Percentiles rank a stretch among this genome's conserved stretches.
Evolutionary conservation across 352 stramenopile species (phyloP).

Genomic region (Pythium rhizo-oryzae): DNA sequence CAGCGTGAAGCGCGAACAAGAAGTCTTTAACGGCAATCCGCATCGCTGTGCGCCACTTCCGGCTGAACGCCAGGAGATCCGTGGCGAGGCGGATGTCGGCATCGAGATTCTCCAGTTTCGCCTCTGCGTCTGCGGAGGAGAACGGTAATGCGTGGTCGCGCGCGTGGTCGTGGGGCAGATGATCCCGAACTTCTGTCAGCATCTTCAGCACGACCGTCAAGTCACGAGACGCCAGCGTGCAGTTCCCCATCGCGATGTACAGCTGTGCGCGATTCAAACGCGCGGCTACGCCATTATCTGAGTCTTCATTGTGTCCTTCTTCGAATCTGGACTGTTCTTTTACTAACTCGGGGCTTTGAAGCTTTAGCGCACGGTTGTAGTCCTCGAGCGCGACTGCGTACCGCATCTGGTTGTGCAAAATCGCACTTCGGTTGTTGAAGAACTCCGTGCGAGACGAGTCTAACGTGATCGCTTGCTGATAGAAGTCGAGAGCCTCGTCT

Average conservation of each 20-base stretch:
- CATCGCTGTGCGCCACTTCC: conserved; percentile 49
- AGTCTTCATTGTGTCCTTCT: background rate
- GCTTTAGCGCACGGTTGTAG: conserved; percentile 47
- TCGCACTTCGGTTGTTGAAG: conserved; percentile 61
- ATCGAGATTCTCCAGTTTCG: conserved; percentile 17
- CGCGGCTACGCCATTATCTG: conserved; percentile 32
- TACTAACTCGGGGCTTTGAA: conserved; percentile 13
- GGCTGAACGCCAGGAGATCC: conserved; percentile 45
- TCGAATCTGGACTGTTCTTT: background rate
- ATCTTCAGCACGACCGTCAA: conserved; percentile 27
- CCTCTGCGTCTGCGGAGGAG: background rate
- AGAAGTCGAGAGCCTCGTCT: conserved; percentile 52
- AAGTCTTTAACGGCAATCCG: conserved; percentile 58
- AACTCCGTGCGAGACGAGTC: conserved; percentile 46
- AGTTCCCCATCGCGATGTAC: conserved; percentile 56
- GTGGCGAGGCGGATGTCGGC: conserved; percentile 33
- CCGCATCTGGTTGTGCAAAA: conserved; percentile 56
- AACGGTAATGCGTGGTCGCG: conserved; percentile 2
- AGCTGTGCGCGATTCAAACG: conserved; percentile 58
- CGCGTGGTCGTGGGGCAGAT: background rate
- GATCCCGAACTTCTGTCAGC: background rate
- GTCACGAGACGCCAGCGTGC: conserved; percentile 43
- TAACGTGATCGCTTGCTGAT: conserved; percentile 51
- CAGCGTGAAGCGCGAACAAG: conserved; percentile 45
- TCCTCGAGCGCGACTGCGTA: conserved; percentile 55